Evolutionary conservation across 139 green algal genomes (phyloP), one percentile per base, ranked within the genome.

Genomic region (Eudorina sp.): DNA sequence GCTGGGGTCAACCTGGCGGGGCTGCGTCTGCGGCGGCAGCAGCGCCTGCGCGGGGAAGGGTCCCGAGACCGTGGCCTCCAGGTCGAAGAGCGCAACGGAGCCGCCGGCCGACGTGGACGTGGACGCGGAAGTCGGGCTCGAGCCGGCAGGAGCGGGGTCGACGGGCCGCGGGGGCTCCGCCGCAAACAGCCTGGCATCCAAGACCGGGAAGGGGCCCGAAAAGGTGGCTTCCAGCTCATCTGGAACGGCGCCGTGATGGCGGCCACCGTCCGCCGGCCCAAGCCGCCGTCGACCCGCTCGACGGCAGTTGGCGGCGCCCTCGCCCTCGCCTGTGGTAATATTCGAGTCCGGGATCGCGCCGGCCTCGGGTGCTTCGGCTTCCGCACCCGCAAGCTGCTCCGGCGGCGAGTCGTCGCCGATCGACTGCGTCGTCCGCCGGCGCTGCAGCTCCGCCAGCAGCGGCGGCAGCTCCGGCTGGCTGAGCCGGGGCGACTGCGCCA

Each of bases 21-120:
- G n/a, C n/a, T n/a, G n/a, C n/a, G n/a, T n/a, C 29, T 41, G 38
- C 55, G 53, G 58, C 36, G 45, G 40, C 53, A 38, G 38, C 55
- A 43, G 36, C 38, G 27, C 40, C 60, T 73, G 3, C 83, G 43
- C 27, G 16, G 53, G 84, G 27, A 89, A 76, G 58, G 41, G 70
- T 0, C 69, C 69, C 36, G 70, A 48, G 21, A 89, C 70, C 0
- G 79, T 85, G 4, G 79, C 79, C n/a, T 85, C 79, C 40, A 85
- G 27, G 53, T 74, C 53, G 25, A 68, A n/a, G n/a, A n/a, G n/a
- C n/a, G n/a, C n/a, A n/a, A n/a, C n/a, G n/a, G n/a, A n/a, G n/a
- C n/a, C n/a, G n/a, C n/a, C n/a, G n/a, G n/a, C n/a, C n/a, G n/a
- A n/a, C n/a, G n/a, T n/a, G n/a, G n/a, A n/a, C n/a, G n/a, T n/a